Percentiles rank a stretch among this genome's conserved stretches.
These are phyloP conservation scores for Cladosporium velox DNA, from an alignment of 2,329 filamentous ascomycete species.

Conservation along the genomic window DNA sequence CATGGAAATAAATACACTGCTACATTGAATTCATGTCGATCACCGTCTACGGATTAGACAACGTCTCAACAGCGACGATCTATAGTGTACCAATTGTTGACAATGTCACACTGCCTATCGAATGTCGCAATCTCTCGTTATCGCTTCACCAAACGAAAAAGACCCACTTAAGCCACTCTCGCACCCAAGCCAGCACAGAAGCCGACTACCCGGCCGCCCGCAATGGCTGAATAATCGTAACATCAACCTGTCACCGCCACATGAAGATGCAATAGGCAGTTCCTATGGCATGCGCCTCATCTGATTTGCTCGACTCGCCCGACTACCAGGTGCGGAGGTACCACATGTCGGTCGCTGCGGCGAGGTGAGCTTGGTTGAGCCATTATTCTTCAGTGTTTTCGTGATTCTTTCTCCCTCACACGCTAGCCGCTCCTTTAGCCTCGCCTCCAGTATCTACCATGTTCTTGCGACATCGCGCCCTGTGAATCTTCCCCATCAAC, in stretches of 20 bases:
- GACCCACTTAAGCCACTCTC: neutral
- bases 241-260: conserved; percentile 13
- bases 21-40: neutral
- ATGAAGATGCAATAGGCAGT: neutral
- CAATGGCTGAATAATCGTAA: neutral
- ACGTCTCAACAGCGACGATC: neutral
- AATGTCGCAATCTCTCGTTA: conserved; percentile 1
- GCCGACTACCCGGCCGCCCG: conserved; percentile 17
- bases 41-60: neutral
- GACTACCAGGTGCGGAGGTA: conserved; percentile 6
- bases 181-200: conserved; percentile 4
- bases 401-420: neutral
- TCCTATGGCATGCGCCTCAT: conserved; percentile 1
- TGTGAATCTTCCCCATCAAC: neutral
- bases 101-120: neutral
- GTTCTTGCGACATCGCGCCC: conserved; percentile 2
- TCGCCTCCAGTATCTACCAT: neutral
- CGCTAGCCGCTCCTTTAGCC: conserved; percentile 13
- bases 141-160: neutral
- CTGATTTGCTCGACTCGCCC: conserved; percentile 14
- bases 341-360: neutral
- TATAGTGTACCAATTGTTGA: neutral
- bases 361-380: neutral
- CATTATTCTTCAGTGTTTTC: neutral
- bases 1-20: neutral